Evolutionary conservation across 2,329 filamentous ascomycete species (phyloP).

Genomic region (Domatiomyces catenatus): DNA sequence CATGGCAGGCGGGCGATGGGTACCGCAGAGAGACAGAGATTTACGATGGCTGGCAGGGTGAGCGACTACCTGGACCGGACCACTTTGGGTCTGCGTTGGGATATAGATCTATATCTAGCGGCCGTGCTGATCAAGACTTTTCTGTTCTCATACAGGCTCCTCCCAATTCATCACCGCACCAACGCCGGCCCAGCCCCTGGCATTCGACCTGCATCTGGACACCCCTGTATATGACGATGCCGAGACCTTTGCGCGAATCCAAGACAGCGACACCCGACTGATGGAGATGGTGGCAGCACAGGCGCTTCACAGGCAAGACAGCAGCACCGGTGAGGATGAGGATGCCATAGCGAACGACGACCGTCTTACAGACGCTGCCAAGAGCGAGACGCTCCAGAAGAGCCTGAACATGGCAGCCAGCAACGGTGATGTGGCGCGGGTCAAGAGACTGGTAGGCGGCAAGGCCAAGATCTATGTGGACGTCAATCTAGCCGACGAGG

Average conservation of each 20-base stretch:
- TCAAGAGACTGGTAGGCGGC: conserved; percentile 60
- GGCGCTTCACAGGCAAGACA: conserved; percentile 60
- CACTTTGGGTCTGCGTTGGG: background rate
- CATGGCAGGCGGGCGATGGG: conserved; percentile 35
- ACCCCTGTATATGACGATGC: conserved; percentile 60
- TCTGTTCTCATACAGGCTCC: conserved; percentile 47
- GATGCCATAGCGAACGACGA: conserved; percentile 62
- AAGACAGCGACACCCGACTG: conserved; percentile 71
- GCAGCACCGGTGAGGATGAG: conserved; percentile 51
- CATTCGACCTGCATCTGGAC: conserved; percentile 73
- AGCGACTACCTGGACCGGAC: conserved; percentile 16
- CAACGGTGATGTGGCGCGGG: conserved; percentile 77
- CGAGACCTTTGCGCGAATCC: conserved; percentile 37
- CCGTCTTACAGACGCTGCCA: conserved; percentile 59
- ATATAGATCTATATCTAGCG: background rate
- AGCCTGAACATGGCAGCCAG: conserved; percentile 88
- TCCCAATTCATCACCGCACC: conserved; percentile 88
- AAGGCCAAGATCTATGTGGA: conserved; percentile 62
- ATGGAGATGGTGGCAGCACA: conserved; percentile 95
- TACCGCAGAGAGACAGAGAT: conserved; percentile 71
- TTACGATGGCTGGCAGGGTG: conserved; percentile 98
- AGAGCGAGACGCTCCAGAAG: conserved; percentile 68
- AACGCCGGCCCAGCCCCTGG: conserved; percentile 65
- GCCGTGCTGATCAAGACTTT: background rate
- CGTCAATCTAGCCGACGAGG: conserved; percentile 76